Evolutionary conservation across 768 basidiomycete species (phyloP), one percentile per base, ranked within the genome.

Genomic region (Lentinus brumalis): DNA sequence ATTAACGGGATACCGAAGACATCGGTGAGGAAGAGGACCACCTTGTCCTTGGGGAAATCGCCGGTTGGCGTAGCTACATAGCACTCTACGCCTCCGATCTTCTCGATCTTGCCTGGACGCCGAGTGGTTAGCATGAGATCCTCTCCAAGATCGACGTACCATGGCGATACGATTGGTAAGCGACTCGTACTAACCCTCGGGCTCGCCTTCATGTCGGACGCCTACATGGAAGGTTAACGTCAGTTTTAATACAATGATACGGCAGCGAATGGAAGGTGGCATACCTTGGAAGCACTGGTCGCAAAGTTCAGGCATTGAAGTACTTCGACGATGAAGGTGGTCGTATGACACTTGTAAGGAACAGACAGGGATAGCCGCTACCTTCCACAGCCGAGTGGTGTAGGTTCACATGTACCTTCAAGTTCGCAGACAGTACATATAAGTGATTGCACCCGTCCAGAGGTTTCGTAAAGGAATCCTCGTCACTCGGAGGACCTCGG

Each of bases 41-140:
- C 76, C 55, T 75, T 74, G 44, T 74, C 71, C 63, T 74, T 74
- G 38, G 72, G 60, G 50, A 77, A 74, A 16, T 75, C 71, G 44
- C 57, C 64, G 6, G 67, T 64, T 16, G 81, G 79, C 0, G 77
- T 77, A 15, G 74, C 73, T 46, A 80, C 74, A 56, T 82, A 82
- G 61, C 72, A 75, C 32, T 73, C 66, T 40, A 78, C 66, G 8
- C 78, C 80, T 7, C 69, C 74, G 50, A 81, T 75, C 49, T 67
- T 60, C 62, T 76, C 71, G 51, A 73, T 65, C 59, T 71, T 72
- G 62, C 78, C 79, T 77, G 53, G 35, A 53, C 12, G 32, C n/a
- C 18, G 41, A 11, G 40, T 40, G 39, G 29, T 42, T 30, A 32
- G 7, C 15, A 38, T 16, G n/a, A 12, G 53, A 50, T 32, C 15